These are phyloP conservation scores for Paramecium primaurelia DNA, from an alignment of 73 alveolate genomes.

Conservation along the genomic window DNA sequence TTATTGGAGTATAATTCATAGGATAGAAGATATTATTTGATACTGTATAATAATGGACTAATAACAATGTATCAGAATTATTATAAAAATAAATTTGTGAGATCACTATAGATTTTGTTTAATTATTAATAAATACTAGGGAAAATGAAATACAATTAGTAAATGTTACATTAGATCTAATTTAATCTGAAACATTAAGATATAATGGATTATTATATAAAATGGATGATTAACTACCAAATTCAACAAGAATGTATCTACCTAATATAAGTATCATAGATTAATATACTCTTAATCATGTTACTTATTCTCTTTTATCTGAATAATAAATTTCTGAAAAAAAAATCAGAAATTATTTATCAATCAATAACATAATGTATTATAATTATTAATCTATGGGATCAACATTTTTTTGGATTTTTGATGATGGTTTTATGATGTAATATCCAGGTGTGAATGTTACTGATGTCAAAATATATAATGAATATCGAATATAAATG, in stretches of 20 bases:
- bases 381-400: background rate
- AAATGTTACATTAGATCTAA: background rate
- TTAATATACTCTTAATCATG: background rate
- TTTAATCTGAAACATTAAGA: background rate
- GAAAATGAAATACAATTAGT: background rate
- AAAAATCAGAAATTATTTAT: background rate
- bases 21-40: background rate
- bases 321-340: background rate
- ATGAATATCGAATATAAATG: background rate
- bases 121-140: background rate
- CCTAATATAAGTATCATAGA: background rate
- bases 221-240: background rate
- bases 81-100: background rate
- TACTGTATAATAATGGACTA: background rate
- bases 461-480: background rate
- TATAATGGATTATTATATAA: background rate
- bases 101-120: background rate
- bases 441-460: constrained; percentile 41
- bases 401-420: background rate
- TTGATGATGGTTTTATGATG: constrained; percentile 36
- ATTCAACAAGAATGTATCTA: background rate
- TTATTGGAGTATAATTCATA: background rate
- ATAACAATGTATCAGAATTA: background rate
- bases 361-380: background rate
- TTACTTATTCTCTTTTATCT: background rate